These are phyloP conservation scores for Linderniella brevidens DNA, from an alignment of 257 asterid species.

Conservation along the genomic window DNA sequence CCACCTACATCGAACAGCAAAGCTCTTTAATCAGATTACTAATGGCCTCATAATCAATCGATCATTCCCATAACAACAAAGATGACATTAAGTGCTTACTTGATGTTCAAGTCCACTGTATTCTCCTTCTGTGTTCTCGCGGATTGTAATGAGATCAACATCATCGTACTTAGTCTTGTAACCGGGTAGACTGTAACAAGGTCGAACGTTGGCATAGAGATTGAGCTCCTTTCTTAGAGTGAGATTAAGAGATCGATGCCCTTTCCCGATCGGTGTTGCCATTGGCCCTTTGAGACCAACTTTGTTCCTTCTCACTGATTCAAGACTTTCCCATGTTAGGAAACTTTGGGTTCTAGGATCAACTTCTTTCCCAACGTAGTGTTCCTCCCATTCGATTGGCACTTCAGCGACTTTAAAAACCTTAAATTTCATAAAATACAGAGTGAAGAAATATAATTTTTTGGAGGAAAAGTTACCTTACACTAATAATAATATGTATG, in stretches of 20 bases:
- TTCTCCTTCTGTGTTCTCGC: conserved; percentile 51
- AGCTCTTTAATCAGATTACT: conserved; percentile 5
- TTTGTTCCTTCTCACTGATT: conserved; percentile 70
- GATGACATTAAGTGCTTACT: conserved; percentile 12
- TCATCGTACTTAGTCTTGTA: conserved; percentile 86
- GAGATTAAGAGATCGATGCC: conserved; percentile 91
- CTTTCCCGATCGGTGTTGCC: conserved; percentile 98
- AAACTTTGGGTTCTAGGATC: conserved; percentile 96
- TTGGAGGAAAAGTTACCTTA: too few species aligned
- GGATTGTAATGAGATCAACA: conserved; percentile 70
- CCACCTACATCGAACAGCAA: conserved; percentile 41
- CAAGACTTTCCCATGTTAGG: conserved; percentile 95
- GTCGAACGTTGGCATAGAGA: conserved; percentile 91
- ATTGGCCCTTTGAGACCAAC: conserved; percentile 92
- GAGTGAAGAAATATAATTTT: too few species aligned
- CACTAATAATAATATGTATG: too few species aligned
- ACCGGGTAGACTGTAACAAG: conserved; percentile 90
- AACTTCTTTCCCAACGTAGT: conserved; percentile 66
- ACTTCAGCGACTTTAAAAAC: conserved; percentile 63
- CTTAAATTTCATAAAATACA: conserved; percentile 15
- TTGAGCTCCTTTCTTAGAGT: conserved; percentile 89
- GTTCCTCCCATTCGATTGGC: conserved; percentile 97
- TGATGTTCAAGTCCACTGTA: conserved; percentile 56
- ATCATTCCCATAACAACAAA: not conserved
- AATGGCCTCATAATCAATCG: too few species aligned